Percentiles rank a stretch among this genome's conserved stretches.
Conservation (phyloP, 164 flowering plant species). For the Hamamelis virginiana region DNA sequence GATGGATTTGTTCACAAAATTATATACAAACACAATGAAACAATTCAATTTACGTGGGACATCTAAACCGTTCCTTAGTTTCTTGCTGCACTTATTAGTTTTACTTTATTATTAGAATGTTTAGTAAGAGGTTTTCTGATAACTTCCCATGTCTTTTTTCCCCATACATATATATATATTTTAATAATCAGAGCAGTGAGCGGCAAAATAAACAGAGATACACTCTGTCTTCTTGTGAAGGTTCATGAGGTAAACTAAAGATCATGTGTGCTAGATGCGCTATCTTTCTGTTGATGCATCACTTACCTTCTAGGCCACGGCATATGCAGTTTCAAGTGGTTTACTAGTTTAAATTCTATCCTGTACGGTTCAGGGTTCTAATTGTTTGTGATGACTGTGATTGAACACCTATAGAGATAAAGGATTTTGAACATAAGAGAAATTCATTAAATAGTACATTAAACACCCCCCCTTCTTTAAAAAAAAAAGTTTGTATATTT, state of each 20-base stretch:
- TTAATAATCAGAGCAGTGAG: constrained; percentile 55
- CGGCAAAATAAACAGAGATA: constrained; percentile 53
- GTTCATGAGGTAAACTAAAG: constrained; percentile 50
- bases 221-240: constrained; percentile 62
- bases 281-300: background rate
- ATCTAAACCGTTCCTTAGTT: background rate
- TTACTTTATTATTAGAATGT: too few relatives aligned
- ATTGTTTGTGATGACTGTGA: background rate
- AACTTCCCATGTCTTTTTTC: constrained; percentile 1
- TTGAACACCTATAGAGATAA: background rate
- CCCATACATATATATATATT: background rate
- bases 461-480: too few relatives aligned
- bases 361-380: background rate
- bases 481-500: too few relatives aligned
- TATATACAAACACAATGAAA: too few relatives aligned
- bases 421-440: background rate
- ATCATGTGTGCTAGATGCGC: background rate
- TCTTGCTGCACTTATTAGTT: background rate
- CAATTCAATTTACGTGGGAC: too few relatives aligned
- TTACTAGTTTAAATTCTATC: background rate
- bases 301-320: background rate
- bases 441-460: too few relatives aligned
- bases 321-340: background rate
- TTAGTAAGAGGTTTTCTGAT: constrained; percentile 7
- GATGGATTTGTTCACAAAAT: too few relatives aligned